Conservation (phyloP, 2,329 filamentous ascomycete genomes). For the Trichoderma cornu-damae region DNA sequence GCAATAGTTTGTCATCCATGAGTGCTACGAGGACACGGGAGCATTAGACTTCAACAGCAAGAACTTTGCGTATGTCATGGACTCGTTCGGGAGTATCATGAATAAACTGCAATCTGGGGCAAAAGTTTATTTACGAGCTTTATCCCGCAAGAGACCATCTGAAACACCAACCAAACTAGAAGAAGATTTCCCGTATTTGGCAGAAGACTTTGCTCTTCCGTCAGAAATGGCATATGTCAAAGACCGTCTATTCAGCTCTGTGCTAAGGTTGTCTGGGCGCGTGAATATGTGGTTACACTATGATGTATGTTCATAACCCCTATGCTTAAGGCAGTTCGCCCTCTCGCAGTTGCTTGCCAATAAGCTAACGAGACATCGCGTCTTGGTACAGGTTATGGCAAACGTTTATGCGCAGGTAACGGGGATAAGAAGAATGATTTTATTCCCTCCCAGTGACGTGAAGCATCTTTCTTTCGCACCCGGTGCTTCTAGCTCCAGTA, state of each 20-base stretch:
- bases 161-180: constrained; percentile 64
- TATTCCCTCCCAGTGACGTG: constrained; percentile 77
- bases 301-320: constrained; percentile 49
- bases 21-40: constrained; percentile 48
- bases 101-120: constrained; percentile 53
- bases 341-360: background rate
- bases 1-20: constrained; percentile 65
- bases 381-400: constrained; percentile 65
- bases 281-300: constrained; percentile 90
- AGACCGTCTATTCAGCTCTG: constrained; percentile 68
- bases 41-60: constrained; percentile 78
- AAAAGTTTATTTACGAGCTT: constrained; percentile 70
- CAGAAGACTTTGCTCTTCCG: constrained; percentile 66
- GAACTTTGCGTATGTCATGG: constrained; percentile 73
- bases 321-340: background rate
- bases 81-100: constrained; percentile 63
- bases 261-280: constrained; percentile 71
- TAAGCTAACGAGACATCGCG: constrained; percentile 10
- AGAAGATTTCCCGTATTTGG: constrained; percentile 65
- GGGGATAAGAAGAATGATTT: constrained; percentile 65
- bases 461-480: constrained; percentile 63
- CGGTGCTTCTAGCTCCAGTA: constrained; percentile 72
- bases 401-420: constrained; percentile 78
- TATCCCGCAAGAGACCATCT: constrained; percentile 64
- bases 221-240: constrained; percentile 52